These are phyloP conservation scores for Aspergillus campestris DNA, from an alignment of 495 filamentous ascomycete species.

Conservation along the genomic window DNA sequence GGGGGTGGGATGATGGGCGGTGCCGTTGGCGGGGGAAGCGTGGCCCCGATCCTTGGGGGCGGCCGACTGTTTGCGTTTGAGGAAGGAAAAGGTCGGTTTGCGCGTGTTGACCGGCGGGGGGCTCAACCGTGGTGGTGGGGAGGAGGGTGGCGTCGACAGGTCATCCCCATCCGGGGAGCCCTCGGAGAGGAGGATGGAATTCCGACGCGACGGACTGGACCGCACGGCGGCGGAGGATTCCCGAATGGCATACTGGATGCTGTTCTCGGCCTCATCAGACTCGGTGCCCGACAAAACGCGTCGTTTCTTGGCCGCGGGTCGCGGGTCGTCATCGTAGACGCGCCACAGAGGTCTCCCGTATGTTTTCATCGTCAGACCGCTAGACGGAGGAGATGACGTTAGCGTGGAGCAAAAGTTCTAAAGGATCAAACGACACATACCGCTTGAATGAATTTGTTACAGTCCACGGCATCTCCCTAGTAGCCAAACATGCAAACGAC, in stretches of 20 bases:
- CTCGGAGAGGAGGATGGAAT: constrained; percentile 40
- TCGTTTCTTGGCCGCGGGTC: constrained; percentile 37
- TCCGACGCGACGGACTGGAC: constrained; percentile 44
- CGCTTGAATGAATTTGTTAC: constrained; percentile 52
- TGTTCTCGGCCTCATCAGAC: constrained; percentile 39
- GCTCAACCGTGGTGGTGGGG: constrained; percentile 48
- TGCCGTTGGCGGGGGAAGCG: too few species aligned
- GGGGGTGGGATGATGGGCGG: too few species aligned
- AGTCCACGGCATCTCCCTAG: constrained; percentile 45
- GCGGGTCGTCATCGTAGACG: constrained; percentile 40
- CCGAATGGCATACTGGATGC: constrained; percentile 40
- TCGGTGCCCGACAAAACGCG: constrained; percentile 33
- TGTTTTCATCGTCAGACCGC: constrained; percentile 47
- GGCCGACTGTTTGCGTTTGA: constrained; percentile 43
- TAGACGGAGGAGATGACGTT: constrained; percentile 6
- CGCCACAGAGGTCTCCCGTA: constrained; percentile 43
- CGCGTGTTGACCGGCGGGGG: constrained; percentile 48
- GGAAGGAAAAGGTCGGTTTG: constrained; percentile 44
- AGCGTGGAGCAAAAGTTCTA: constrained; percentile 1
- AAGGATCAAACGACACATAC: constrained; percentile 17
- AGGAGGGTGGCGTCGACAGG: constrained; percentile 42
- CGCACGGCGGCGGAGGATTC: constrained; percentile 39
- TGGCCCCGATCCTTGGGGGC: constrained; percentile 15
- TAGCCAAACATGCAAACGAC: constrained; percentile 14
- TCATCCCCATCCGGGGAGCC: constrained; percentile 36